phyloP scores from a whole-genome alignment of 2,329 filamentous ascomycete species.

The Trichoderma sp. region DNA sequence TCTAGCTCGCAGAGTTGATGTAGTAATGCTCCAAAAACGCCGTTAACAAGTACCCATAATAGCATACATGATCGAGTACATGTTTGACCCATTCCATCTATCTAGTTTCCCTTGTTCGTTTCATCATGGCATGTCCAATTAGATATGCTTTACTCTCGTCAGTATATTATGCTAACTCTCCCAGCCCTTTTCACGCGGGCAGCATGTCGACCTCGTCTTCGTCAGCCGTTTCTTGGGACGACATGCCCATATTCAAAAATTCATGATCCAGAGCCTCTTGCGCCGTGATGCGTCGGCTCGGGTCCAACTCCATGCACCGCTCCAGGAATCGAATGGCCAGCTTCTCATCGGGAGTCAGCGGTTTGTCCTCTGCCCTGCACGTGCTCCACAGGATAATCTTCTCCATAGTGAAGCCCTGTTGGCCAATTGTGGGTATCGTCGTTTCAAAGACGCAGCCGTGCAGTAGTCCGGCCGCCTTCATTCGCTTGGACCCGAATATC shows the following conservation, averaged over 20 bases:
- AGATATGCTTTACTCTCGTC: background rate
- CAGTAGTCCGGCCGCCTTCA: slow-evolving; percentile 78
- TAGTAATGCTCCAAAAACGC: slow-evolving; percentile 22
- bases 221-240: slow-evolving; percentile 38
- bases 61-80: slow-evolving; percentile 10
- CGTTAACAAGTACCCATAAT: background rate
- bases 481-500: slow-evolving; percentile 83
- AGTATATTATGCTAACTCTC: slow-evolving; percentile 4
- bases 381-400: slow-evolving; percentile 97
- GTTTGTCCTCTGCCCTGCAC: slow-evolving; percentile 63
- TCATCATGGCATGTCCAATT: background rate
- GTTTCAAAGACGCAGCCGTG: slow-evolving; percentile 94
- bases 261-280: slow-evolving; percentile 72
- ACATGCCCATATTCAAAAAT: slow-evolving; percentile 53
- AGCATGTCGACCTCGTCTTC: slow-evolving; percentile 59
- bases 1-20: slow-evolving; percentile 17
- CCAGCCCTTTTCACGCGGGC: slow-evolving; percentile 30
- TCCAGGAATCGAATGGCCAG: slow-evolving; percentile 72
- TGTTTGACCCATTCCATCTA: background rate
- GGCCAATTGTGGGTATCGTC: slow-evolving; percentile 85
- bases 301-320: slow-evolving; percentile 75
- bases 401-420: slow-evolving; percentile 82
- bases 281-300: slow-evolving; percentile 71
- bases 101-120: background rate
- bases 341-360: slow-evolving; percentile 66